phyloP scores from a whole-genome alignment of 257 asterid species.

The Henckelia pumila region DNA sequence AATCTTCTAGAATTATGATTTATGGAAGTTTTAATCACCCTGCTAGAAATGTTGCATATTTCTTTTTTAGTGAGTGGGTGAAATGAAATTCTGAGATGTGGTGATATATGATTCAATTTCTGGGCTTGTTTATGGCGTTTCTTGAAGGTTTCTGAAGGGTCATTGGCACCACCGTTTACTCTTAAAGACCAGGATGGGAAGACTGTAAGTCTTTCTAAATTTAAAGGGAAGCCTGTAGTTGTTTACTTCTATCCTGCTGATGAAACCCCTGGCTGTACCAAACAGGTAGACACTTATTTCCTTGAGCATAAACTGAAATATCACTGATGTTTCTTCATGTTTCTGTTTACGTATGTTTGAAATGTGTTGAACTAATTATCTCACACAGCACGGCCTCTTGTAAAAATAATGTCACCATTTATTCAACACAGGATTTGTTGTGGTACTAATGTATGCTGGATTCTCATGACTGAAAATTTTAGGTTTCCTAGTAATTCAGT shows the following conservation, averaged over 20 bases:
- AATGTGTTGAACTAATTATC: neutral
- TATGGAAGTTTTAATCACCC: neutral
- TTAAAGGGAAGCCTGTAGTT: constrained; percentile 88
- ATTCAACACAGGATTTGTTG: neutral
- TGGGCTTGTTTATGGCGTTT: neutral
- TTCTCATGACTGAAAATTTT: neutral
- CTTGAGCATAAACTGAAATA: neutral
- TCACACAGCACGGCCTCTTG: neutral
- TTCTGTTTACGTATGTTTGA: neutral
- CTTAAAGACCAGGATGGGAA: constrained; percentile 93
- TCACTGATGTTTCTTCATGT: neutral
- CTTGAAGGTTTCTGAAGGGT: constrained; percentile 74
- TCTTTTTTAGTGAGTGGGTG: neutral
- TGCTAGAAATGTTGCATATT: neutral
- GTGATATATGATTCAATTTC: neutral
- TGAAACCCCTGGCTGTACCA: constrained; percentile 96
- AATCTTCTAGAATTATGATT: too few species aligned
- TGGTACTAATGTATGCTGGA: neutral
- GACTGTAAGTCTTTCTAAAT: constrained; percentile 73
- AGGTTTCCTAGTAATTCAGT: neutral
- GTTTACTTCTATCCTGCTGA: constrained; percentile 99
- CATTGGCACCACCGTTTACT: constrained; percentile 66
- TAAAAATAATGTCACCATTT: neutral
- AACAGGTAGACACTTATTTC: constrained; percentile 52
- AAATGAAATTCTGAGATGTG: neutral